Evolutionary conservation across 805 yeast genomes (phyloP), one percentile per base, ranked within the genome.

Genomic region (Candida chauliodis): DNA sequence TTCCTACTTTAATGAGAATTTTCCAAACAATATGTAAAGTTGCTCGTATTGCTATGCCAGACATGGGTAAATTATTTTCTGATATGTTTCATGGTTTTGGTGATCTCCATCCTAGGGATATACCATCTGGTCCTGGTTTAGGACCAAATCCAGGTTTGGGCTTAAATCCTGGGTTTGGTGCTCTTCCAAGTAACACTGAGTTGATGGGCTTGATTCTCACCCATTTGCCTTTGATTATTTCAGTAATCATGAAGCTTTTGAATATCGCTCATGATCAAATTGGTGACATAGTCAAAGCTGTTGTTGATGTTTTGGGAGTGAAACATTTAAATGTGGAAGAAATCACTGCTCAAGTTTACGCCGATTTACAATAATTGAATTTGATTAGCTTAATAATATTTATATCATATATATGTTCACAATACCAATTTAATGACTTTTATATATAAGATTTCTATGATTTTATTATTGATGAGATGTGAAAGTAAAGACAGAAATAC

Each of bases 241-340:
- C 36, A 11, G 16, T 33, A 3, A 23, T 33, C 11, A 33, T 33
- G 36, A 33, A 23, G 10, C 8, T 33, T 24, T 33, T 33, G 9
- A 33, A 33, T 22, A 20, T 33, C 24, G 36, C 36, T 11, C 17
- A 14, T 23, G 36, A 33, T 17, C 36, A 33, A 17, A 25, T 33
- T 33, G 36, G 36, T 23, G 36, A 33, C 5, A 33, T 33, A 15
- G 36, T 33, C n/a, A 33, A 23, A 33, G 36, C 36, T 4, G 36
- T 33, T 5, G 24, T 33, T 33, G 29, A 33, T 6, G 29, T 19
- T 23, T 33, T 33, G 22, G 22, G 36, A 11, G 22, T 15, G 10
- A 27, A 15, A 27, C 30, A 27, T 27, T 8, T 27, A 19, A 27
- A 19, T 15, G 30, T 27, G 8, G 30, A 27, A 5, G 30, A 27